Evolutionary conservation across 805 yeast genomes (phyloP).

Genomic region (Starmerella tilneyi): DNA sequence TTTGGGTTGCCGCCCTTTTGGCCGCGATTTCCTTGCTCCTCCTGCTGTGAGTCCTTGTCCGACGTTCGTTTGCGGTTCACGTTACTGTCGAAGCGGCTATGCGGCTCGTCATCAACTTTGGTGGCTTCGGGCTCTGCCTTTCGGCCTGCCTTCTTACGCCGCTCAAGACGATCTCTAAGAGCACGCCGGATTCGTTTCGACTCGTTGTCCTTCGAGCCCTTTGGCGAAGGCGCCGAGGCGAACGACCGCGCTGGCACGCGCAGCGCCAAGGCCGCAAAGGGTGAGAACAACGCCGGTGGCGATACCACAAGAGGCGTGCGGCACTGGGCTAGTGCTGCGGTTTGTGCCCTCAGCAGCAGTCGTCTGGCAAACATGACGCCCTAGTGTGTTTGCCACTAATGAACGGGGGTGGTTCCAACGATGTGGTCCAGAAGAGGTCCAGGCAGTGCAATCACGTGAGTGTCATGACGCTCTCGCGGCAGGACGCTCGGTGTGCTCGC

Average conservation of each 20-base stretch:
- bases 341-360: slow-evolving; percentile 7
- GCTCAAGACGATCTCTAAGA: slow-evolving; percentile 10
- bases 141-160: slow-evolving; percentile 4
- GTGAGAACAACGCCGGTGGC: not conserved
- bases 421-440: not conserved
- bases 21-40: not conserved
- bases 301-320: not conserved
- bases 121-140: not conserved
- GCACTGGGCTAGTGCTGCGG: not conserved
- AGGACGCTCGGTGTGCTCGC: too few relatives aligned
- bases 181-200: slow-evolving; percentile 12
- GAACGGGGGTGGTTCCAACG: not conserved
- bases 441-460: not conserved
- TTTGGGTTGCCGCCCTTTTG: slow-evolving; percentile 4
- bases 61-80: not conserved
- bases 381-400: slow-evolving; percentile 2
- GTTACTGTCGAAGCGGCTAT: slow-evolving; percentile 11
- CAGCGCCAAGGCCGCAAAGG: not conserved
- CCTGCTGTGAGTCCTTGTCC: not conserved
- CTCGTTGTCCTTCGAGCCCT: slow-evolving; percentile 7
- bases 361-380: slow-evolving; percentile 5
- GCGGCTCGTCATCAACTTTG: not conserved
- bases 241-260: not conserved
- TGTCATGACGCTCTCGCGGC: not conserved
- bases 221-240: not conserved